A percentile compares a stretch with the other conserved stretches of the same genome.
Evolutionary conservation across 2,329 filamentous ascomycete genomes (phyloP).

Genomic region (Colletotrichum zoysiae): DNA sequence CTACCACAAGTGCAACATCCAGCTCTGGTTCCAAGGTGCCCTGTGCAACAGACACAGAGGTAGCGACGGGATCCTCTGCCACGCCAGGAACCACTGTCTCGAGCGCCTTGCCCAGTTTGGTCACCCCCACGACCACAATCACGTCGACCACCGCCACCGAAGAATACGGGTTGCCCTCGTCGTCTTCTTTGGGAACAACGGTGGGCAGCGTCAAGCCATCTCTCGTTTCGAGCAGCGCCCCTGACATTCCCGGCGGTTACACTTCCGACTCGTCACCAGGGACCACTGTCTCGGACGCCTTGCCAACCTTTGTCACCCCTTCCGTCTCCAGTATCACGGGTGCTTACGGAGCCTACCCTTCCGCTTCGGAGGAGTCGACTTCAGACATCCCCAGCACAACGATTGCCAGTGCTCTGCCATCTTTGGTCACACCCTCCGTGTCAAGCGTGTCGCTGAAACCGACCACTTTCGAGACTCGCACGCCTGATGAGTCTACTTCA

Average conservation of each 20-base stretch:
- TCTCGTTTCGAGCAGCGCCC: not conserved
- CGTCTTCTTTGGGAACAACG: slow-evolving; percentile 8
- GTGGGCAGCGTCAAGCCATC: slow-evolving; percentile 27
- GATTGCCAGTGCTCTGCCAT: slow-evolving; percentile 21
- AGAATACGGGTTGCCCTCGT: slow-evolving; percentile 3
- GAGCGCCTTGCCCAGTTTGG: slow-evolving; percentile 17
- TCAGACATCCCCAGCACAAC: slow-evolving; percentile 3
- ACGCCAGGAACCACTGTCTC: slow-evolving; percentile 17
- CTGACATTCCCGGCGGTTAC: slow-evolving; percentile 24
- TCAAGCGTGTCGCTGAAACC: not conserved
- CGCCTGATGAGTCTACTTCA: slow-evolving; percentile 10
- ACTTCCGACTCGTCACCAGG: not conserved
- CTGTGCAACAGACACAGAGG: slow-evolving; percentile 2
- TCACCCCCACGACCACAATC: not conserved
- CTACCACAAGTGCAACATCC: not conserved
- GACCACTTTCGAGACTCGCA: slow-evolving; percentile 24
- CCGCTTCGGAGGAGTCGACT: not conserved
- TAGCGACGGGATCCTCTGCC: not conserved
- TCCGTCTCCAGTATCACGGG: not conserved
- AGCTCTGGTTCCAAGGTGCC: slow-evolving; percentile 9
- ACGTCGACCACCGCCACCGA: not conserved
- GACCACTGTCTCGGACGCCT: slow-evolving; percentile 8
- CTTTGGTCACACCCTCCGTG: slow-evolving; percentile 10
- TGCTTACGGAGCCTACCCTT: slow-evolving; percentile 15
- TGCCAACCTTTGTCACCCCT: not conserved